Percentiles rank a stretch among this genome's conserved stretches.
These are phyloP conservation scores for Trypanosoma cruzi DNA, from an alignment of 208 protist species.

Conservation along the genomic window DNA sequence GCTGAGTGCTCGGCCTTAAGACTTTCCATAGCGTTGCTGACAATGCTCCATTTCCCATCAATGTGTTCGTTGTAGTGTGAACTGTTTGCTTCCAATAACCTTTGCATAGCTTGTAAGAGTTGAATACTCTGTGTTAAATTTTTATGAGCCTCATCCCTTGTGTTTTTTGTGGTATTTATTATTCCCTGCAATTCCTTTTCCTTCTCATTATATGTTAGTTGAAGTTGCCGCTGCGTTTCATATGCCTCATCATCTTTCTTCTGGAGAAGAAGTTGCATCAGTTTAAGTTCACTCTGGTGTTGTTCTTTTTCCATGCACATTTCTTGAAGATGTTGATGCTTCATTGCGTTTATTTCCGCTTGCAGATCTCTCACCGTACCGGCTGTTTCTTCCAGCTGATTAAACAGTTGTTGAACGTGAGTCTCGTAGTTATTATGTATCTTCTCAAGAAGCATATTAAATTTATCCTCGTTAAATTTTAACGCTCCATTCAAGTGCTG, in stretches of 20 bases:
- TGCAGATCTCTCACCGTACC: background rate
- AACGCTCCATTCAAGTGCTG: background rate
- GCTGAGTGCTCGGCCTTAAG: background rate
- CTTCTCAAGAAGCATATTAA: background rate
- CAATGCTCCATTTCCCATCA: background rate
- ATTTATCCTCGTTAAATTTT: background rate
- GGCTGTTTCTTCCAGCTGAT: background rate
- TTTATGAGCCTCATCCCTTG: background rate
- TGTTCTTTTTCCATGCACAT: background rate
- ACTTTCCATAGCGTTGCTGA: slow-evolving; percentile 1
- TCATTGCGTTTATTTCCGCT: background rate
- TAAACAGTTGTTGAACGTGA: background rate
- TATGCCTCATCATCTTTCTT: background rate
- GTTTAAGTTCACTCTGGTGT: background rate
- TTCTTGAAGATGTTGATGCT: background rate
- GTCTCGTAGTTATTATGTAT: background rate
- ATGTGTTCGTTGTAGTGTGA: background rate
- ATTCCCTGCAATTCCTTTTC: background rate
- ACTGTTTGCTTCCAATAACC: background rate
- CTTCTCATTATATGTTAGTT: background rate
- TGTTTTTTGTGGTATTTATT: background rate
- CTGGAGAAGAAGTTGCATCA: background rate
- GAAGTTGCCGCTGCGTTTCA: slow-evolving; percentile 2
- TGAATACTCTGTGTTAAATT: background rate
- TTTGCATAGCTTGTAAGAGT: background rate